phyloP scores from a whole-genome alignment of 352 stramenopile species.

The Phytopythium mirpurense region DNA sequence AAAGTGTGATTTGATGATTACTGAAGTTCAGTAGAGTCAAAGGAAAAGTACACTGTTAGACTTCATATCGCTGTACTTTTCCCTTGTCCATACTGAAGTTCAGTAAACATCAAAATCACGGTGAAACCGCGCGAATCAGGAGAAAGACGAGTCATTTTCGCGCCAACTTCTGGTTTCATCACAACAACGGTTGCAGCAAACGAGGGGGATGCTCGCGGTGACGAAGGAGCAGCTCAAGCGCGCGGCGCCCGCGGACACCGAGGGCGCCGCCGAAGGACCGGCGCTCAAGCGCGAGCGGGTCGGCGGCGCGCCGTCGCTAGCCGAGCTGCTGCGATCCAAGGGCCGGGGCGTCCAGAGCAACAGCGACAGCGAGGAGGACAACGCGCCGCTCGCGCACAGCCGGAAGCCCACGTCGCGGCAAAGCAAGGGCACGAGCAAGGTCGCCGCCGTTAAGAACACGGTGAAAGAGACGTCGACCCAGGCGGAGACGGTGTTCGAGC shows the following conservation, averaged over 20 bases:
- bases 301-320: constrained; percentile 11
- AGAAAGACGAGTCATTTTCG: too few species aligned
- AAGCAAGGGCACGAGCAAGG: constrained; percentile 4
- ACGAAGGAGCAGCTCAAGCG: neutral
- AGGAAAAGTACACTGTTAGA: too few species aligned
- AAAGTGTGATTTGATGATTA: too few species aligned
- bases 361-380: constrained; percentile 11
- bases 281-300: constrained; percentile 14
- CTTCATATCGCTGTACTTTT: too few species aligned
- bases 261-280: constrained; percentile 1
- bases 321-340: constrained; percentile 12
- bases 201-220: neutral
- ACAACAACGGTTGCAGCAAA: too few species aligned
- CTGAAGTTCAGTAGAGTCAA: too few species aligned
- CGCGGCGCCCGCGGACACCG: neutral
- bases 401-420: constrained; percentile 8
- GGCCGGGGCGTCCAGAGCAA: neutral
- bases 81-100: too few species aligned
- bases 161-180: too few species aligned
- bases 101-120: too few species aligned
- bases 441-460: neutral
- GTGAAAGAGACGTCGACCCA: constrained; percentile 4
- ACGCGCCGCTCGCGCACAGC: constrained; percentile 12
- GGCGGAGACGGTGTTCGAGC: constrained; percentile 35
- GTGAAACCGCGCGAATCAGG: too few species aligned